phyloP scores from a whole-genome alignment of 805 yeast genomes.

The Barnettozyma californica region DNA sequence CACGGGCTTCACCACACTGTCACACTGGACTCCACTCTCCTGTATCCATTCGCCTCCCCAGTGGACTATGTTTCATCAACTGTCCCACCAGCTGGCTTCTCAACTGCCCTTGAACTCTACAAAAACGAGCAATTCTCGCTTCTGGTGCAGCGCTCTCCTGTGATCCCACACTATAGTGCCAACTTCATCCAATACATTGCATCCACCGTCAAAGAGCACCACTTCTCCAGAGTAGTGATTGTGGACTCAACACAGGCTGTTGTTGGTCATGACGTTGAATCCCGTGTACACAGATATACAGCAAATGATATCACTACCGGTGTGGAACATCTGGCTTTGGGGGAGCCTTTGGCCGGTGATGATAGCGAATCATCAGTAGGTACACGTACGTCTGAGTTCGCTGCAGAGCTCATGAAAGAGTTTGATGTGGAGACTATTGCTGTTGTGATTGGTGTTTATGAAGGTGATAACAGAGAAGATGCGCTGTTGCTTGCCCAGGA shows the following conservation, averaged over 20 bases:
- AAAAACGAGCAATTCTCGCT: conserved; percentile 41
- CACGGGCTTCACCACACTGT: conserved; percentile 45
- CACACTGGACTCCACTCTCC: conserved; percentile 51
- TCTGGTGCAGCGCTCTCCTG: conserved; percentile 82
- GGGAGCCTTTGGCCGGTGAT: not conserved
- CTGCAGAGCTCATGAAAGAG: conserved; percentile 5
- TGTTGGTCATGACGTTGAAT: conserved; percentile 17
- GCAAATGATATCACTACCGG: not conserved
- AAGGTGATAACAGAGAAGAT: conserved; percentile 83
- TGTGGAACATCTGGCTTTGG: conserved; percentile 2
- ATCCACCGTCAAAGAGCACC: conserved; percentile 39
- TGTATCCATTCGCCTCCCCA: conserved; percentile 85
- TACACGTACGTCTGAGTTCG: conserved; percentile 5
- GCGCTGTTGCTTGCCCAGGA: conserved; percentile 48
- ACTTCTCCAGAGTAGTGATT: conserved; percentile 44
- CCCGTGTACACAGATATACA: not conserved
- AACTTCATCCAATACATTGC: conserved; percentile 48
- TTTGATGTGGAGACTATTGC: conserved; percentile 27
- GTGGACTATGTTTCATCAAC: conserved; percentile 39
- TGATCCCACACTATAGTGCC: conserved; percentile 56
- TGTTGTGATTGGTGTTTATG: conserved; percentile 65
- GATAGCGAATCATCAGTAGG: not conserved
- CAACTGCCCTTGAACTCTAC: conserved; percentile 66
- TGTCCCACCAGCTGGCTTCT: conserved; percentile 26
- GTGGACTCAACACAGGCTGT: conserved; percentile 75